Evolutionary conservation across 257 asterid genomes (phyloP).

Genomic region (Scutellaria barbata): DNA sequence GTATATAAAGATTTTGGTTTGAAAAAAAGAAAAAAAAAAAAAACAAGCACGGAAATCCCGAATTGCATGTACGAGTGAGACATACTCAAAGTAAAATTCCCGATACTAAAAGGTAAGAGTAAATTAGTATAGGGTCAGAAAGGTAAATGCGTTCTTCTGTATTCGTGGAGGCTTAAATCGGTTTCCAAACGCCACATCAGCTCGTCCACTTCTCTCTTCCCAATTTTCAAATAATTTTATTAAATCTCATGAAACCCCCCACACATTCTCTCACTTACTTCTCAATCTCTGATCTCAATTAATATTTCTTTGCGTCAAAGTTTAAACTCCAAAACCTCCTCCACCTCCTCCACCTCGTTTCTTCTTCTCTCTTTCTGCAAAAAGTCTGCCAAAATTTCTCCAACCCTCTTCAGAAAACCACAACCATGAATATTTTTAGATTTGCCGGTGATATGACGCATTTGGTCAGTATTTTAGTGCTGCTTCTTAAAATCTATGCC

Average conservation of each 20-base stretch:
- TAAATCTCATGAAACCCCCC: slow-evolving; percentile 33
- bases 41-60: too few species aligned
- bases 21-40: too few species aligned
- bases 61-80: too few species aligned
- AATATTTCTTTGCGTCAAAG: slow-evolving; percentile 32
- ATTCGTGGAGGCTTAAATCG: slow-evolving; percentile 29
- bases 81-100: neutral
- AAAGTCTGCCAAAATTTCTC: neutral
- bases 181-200: slow-evolving; percentile 43
- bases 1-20: too few species aligned
- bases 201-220: neutral
- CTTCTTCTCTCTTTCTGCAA: neutral
- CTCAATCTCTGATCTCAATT: slow-evolving; percentile 20
- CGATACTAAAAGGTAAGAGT: neutral
- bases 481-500: slow-evolving; percentile 86
- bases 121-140: neutral
- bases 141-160: neutral
- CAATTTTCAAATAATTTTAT: slow-evolving; percentile 20
- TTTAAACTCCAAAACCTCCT: slow-evolving; percentile 28
- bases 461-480: slow-evolving; percentile 82
- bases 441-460: slow-evolving; percentile 97
- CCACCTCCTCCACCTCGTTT: neutral
- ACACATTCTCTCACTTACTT: neutral
- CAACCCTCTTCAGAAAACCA: neutral
- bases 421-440: slow-evolving; percentile 80